Evolutionary conservation across 306 rosid species (phyloP).

Genomic region (Citrullus mucosospermus): DNA sequence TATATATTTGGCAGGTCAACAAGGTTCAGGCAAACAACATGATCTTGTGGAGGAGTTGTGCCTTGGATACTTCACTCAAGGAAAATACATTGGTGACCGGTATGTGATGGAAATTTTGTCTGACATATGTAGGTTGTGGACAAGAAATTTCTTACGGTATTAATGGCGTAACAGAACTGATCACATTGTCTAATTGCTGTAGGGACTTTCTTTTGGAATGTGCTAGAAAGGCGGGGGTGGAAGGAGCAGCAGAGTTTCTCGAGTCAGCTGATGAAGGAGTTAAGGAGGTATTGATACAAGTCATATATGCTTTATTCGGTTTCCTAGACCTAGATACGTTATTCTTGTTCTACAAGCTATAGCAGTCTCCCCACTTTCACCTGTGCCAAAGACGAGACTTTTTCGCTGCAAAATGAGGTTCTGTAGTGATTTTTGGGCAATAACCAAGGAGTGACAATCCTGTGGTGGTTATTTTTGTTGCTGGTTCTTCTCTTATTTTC

Average conservation of each 20-base stretch:
- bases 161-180: background rate
- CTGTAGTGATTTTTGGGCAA: background rate
- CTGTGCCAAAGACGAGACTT: background rate
- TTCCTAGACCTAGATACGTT: background rate
- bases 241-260: conserved; percentile 81
- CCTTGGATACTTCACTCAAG: conserved; percentile 79
- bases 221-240: conserved; percentile 63
- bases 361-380: background rate
- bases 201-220: conserved; percentile 74
- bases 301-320: background rate
- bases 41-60: conserved; percentile 61
- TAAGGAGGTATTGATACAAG: conserved; percentile 40
- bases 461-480: background rate
- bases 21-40: conserved; percentile 65
- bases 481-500: background rate
- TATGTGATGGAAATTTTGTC: conserved; percentile 13
- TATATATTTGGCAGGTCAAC: conserved; percentile 57
- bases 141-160: background rate
- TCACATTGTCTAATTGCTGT: conserved; percentile 11
- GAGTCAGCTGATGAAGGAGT: conserved; percentile 59
- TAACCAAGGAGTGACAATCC: background rate
- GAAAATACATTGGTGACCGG: conserved; percentile 77
- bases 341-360: background rate
- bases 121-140: background rate
- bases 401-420: background rate